Percentiles rank a stretch among this genome's conserved stretches.
These are phyloP conservation scores for Alternaria longipes DNA, from an alignment of 2,329 filamentous ascomycete genomes.

Conservation along the genomic window DNA sequence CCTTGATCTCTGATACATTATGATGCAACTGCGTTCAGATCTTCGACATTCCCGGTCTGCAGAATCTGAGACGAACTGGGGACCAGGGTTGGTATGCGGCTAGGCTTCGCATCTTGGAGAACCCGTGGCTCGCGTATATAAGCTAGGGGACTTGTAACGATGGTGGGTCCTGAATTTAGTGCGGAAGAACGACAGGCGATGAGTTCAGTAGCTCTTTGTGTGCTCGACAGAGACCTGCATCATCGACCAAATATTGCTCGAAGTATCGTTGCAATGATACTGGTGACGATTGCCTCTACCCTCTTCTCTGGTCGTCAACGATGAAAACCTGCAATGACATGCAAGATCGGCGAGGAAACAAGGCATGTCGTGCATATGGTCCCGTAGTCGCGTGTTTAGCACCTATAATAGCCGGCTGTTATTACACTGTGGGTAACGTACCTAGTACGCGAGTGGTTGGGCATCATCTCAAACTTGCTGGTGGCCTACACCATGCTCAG, in stretches of 20 bases:
- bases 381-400: conserved; percentile 2
- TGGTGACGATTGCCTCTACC: background rate
- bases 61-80: conserved; percentile 18
- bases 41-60: conserved; percentile 5
- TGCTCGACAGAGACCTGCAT: background rate
- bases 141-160: conserved; percentile 11
- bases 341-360: conserved; percentile 9
- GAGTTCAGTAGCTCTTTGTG: background rate
- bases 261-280: background rate
- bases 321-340: background rate
- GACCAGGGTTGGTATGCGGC: conserved; percentile 7
- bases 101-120: conserved; percentile 5
- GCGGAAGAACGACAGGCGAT: background rate
- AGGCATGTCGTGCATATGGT: conserved; percentile 9
- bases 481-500: background rate
- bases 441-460: conserved; percentile 6
- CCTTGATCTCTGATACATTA: conserved; percentile 7
- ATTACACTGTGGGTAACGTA: conserved; percentile 11
- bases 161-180: conserved; percentile 2
- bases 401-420: conserved; percentile 17
- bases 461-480: background rate
- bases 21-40: conserved; percentile 1
- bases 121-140: conserved; percentile 2
- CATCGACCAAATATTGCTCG: background rate
- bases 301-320: background rate